Evolutionary conservation across 305 asterid genomes (phyloP).

Genomic region (Fraxinus floribunda): DNA sequence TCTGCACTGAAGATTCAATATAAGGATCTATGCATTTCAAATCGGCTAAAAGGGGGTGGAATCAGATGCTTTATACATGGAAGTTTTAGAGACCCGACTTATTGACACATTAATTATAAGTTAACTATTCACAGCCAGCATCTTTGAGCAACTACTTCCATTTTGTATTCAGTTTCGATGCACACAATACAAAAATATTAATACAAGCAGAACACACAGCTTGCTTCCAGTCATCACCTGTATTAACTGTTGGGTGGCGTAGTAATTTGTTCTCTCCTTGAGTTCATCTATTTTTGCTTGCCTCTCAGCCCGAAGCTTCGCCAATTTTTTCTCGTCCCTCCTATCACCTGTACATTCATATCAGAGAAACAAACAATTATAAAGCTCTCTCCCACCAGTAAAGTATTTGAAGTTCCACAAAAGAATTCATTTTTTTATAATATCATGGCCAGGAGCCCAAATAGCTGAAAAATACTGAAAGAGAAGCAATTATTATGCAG

Average conservation of each 20-base stretch:
- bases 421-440: neutral
- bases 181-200: neutral
- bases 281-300: conserved; percentile 83
- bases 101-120: neutral
- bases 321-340: conserved; percentile 73
- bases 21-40: conserved; percentile 29
- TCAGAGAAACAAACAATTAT: neutral
- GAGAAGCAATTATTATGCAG: neutral
- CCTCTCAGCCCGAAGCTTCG: conserved; percentile 78
- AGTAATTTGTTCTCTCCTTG: conserved; percentile 88
- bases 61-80: neutral
- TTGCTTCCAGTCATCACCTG: conserved; percentile 51
- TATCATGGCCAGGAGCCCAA: neutral
- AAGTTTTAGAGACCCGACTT: neutral
- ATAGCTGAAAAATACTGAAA: neutral
- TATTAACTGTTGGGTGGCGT: conserved; percentile 78
- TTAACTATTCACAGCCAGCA: neutral
- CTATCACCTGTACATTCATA: conserved; percentile 50
- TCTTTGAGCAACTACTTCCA: neutral
- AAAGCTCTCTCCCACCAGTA: conserved; percentile 1
- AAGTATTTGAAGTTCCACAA: neutral
- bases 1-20: conserved; percentile 50
- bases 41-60: neutral
- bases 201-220: conserved; percentile 15
- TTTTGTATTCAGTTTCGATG: neutral